Base-by-base conservation (phyloP, 345 rosid genomes). In the Theobroma cacao region DNA sequence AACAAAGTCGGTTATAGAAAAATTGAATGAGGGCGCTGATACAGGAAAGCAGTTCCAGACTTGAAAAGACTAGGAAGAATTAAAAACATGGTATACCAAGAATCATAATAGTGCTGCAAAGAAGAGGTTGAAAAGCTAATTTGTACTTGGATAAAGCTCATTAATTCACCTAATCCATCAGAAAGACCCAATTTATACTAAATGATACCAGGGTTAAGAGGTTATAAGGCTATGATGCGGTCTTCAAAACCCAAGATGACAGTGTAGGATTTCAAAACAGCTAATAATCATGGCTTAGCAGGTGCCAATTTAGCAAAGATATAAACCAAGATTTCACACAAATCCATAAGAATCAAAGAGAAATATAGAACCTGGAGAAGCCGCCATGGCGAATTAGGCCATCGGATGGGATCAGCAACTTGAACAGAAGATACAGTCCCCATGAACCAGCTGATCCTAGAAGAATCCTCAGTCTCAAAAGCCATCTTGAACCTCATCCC, bases 401-500 rank as follows among this genome's bases (percentile, higher is more conserved):
- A 95, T 64, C 86, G 89, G 24, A 91, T 86, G 60, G 92, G 97
- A 77, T 96, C 99, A 20, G 90, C 88, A 75, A 90, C 93, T 86
- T 91, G 95, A 83, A 91, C 98, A 24, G 90, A 84, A 76, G 97
- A 91, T 56, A 94, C 82, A 11, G 95, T 96, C n/a, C 99, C 99
- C 97, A 91, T 88, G 64, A 94, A 96, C 97, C 99, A 96, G 80
- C 97, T 96, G 81, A 94, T 91, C 79, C 99, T 81, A 0, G 97
- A 94, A 7, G 95, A 94, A 68, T 96, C 99, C 81, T 95, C 97
- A 0, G 98, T 93, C 79, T 95, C 98, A 41, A 95, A 95, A 64
- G 99, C 86, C 99, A 96, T 96, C 89, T 96, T 96, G 82, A 96
- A 96, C 87, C 98, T 89, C 93, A 94, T 94, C 18, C 99, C 98